Evolutionary conservation across 768 basidiomycete species (phyloP).

Genomic region (Pisolithus microcarpus): DNA sequence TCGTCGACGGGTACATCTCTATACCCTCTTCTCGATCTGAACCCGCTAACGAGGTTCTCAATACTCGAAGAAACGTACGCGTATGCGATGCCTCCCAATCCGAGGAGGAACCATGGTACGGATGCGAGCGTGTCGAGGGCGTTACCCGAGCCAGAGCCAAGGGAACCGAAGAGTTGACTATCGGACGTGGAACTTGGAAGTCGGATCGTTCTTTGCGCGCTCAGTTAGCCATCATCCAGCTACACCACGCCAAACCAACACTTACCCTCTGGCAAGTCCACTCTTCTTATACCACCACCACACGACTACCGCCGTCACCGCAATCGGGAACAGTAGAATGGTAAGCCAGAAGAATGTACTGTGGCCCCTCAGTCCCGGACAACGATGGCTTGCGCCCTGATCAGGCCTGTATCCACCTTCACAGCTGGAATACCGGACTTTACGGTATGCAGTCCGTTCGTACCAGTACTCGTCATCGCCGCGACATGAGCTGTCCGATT

Average conservation of each 20-base stretch:
- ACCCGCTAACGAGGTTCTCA: constrained; percentile 31
- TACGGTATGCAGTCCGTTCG: constrained; percentile 84
- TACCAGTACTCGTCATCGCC: constrained; percentile 79
- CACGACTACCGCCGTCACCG: constrained; percentile 64
- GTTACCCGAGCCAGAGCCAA: constrained; percentile 29
- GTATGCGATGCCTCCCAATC: constrained; percentile 65
- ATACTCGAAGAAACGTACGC: constrained; percentile 51
- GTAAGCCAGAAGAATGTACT: constrained; percentile 80
- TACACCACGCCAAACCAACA: constrained; percentile 6
- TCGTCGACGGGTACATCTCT: constrained; percentile 77
- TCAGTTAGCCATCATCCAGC: not conserved
- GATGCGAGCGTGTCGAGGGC: constrained; percentile 69
- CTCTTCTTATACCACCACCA: constrained; percentile 79
- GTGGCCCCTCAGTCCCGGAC: constrained; percentile 74
- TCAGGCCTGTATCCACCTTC: constrained; percentile 76
- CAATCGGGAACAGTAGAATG: constrained; percentile 69
- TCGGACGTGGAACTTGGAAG: constrained; percentile 52
- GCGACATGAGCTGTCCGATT: constrained; percentile 56
- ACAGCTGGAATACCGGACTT: constrained; percentile 85
- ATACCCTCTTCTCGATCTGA: constrained; percentile 57
- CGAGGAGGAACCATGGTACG: constrained; percentile 85
- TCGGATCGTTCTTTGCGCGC: constrained; percentile 56
- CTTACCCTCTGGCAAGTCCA: constrained; percentile 69
- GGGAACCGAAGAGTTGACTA: constrained; percentile 14
- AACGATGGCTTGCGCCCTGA: constrained; percentile 63